Percentiles rank a stretch among this genome's conserved stretches.
phyloP scores from a whole-genome alignment of 2,329 filamentous ascomycete genomes.

The Penicillium corylophilum region DNA sequence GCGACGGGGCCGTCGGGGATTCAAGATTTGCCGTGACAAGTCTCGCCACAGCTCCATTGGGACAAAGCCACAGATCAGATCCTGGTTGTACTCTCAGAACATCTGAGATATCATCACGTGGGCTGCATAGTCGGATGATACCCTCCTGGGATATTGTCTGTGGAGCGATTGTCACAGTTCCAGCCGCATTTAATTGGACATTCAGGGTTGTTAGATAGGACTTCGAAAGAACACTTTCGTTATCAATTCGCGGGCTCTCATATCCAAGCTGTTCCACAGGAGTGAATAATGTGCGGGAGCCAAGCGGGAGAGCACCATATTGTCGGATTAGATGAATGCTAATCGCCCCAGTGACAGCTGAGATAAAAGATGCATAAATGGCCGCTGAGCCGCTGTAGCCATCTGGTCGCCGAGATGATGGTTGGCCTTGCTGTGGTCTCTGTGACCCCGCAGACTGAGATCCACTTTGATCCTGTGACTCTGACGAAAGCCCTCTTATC shows the following conservation, averaged over 20 bases:
- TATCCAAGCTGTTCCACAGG: constrained; percentile 32
- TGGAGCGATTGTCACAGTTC: constrained; percentile 38
- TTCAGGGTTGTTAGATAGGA: constrained; percentile 38
- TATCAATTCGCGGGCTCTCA: constrained; percentile 28
- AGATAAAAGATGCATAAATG: constrained; percentile 43
- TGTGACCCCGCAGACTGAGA: constrained; percentile 23
- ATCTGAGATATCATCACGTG: constrained; percentile 18
- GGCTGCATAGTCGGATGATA: constrained; percentile 32
- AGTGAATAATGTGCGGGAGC: constrained; percentile 42
- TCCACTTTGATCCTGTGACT: constrained; percentile 23
- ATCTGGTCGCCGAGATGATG: constrained; percentile 29
- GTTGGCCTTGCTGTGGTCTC: constrained; percentile 24
- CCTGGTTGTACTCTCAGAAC: constrained; percentile 22
- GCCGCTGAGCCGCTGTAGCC: constrained; percentile 33
- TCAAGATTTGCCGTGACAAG: constrained; percentile 30
- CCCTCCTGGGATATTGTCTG: constrained; percentile 39
- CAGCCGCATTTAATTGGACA: constrained; percentile 37
- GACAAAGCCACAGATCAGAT: constrained; percentile 42
- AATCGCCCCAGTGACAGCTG: constrained; percentile 39
- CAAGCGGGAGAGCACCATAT: constrained; percentile 40
- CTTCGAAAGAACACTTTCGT: constrained; percentile 24
- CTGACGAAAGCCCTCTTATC: constrained; percentile 36
- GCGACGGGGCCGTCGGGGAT: constrained; percentile 22
- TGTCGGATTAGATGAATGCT: constrained; percentile 37
- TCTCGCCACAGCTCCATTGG: constrained; percentile 39